Base-by-base conservation (phyloP, 1,139 yeast genomes). In the Pichia sp. region DNA sequence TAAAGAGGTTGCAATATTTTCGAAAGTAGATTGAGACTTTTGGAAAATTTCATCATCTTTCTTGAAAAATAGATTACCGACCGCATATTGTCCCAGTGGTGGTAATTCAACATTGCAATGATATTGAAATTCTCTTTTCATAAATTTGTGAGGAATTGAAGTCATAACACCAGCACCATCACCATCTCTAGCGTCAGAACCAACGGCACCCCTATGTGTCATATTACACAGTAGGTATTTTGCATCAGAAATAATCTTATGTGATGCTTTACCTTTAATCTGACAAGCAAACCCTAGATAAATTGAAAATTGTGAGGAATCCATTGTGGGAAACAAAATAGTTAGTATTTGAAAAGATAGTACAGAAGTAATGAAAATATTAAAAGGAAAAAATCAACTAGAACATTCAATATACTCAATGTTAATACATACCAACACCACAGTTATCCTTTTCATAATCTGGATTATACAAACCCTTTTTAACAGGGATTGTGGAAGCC, bases 191-290 rank as follows among this genome's bases (percentile, higher is more conserved):
- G 97, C 95, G 62, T 88, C 95, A 40, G 95, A 80, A 33, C 87
- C 85, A 52, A 90, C 97, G 41, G 98, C 98, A 62, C 98, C 98
- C 69, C 98, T 79, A 66, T 92, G 98, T 52, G 97, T 85, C 97
- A 92, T 92, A 67, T 92, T 92, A 71, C 97, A 90, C 49, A 92
- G 79, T 61, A 92, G 72, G 60, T 77, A 79, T 56, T 80, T 73
- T 39, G 96, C 96, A 68, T 92, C 97, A 40, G 95, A 81, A 49
- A 92, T 92, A 55, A 90, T 88, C 64, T 90, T 88, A 71, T 92
- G 98, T 43, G 95, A 84, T 23, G 81, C 77, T 37, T 71, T 63
- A 49, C 97, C 97, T 65, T 88, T 86, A 68, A 90, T 84, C 69
- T 90, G 88, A 66, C 97, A 87, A 41, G 95, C 86, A 67, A 92